Base-by-base conservation (phyloP, 768 basidiomycete species). In the Cyathus striatus region DNA sequence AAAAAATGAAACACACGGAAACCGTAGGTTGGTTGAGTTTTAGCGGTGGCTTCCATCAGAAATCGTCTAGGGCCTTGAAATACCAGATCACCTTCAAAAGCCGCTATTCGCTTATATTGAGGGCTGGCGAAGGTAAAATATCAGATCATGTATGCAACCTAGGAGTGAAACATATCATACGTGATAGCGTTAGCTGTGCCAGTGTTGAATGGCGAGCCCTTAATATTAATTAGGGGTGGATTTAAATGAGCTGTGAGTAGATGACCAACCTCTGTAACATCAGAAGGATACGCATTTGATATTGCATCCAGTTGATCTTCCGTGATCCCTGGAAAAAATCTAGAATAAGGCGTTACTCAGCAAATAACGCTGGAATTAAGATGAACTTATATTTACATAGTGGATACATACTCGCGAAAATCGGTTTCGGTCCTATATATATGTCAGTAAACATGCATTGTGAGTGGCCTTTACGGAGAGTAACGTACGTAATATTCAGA, bases 21-120 rank as follows among this genome's bases (percentile, higher is more conserved):
- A 3, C 57, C 55, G 57, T 59, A 69, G 0, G 52, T 55, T 1
- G 56, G 49, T 45, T 70, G 64, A 5, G 52, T 65, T 12, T 41
- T 46, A 0, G 65, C 55, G 0, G 55, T 50, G 3, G 55, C 43
- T 17, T 59, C 34, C 13, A 70, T 48, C 44, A 69, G 58, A 40
- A 58, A 64, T n/a, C 69, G 58, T 3, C 66, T 59, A 22, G 58
- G 59, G 6, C 55, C 60, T 23, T 66, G 58, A 47, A 68, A 69
- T 9, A 45, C 40, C 5, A 54, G 36, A 44, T 73, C 70, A 1
- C 70, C 69, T 37, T 58, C 57, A 32, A 32, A 12, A 16, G 27
- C 30, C 16, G 30, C 30, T 3, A 32, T 12, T 12, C 4, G 4
- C 30, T 70, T 71, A 50, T 53, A 70, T 47, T 70, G 40, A 3